Evolutionary conservation across 345 rosid species (phyloP), one percentile per base, ranked within the genome.

Genomic region (Brassica incana): DNA sequence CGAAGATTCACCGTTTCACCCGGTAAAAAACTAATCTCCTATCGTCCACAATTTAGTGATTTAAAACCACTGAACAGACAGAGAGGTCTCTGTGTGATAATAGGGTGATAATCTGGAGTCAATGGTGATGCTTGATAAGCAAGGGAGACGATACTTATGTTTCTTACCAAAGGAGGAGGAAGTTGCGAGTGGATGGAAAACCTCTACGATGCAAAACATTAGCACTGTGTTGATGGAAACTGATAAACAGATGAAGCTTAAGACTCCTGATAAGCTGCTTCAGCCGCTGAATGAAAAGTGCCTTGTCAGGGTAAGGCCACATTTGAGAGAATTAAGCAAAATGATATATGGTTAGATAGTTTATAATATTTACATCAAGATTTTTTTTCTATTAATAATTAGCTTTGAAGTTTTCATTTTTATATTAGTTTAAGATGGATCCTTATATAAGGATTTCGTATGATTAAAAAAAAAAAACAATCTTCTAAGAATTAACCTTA

Each of bases 221-320:
- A 95, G 89, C 82, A 89, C 90, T 82, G 78, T 91, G 90, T 86
- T 95, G 84, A 82, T 93, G 86, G 98, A 92, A 52, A 82, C 90
- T 2, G 92, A 91, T 84, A 87, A 86, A 71, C 91, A 72, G 61
- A 56, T 87, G 73, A 90, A 88, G 82, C 80, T 93, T 84, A 91
- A 91, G 90, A 91, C 92, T 32, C 96, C 98, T 6, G 99, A 95
- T 84, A 97, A 95, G 80, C 81, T 91, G 38, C 94, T 95, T 73
- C 93, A 90, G 85, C 85, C 77, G 60, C 83, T 92, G 36, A 84
- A 84, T 78, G 96, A 45, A 10, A 78, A 15, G 25, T 95, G 99
- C 83, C 85, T 91, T 80, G 0, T 88, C 64, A 87, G 94, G 60
- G 97, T 95, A 52, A 83, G 4, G 5, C 67, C 38, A 38, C 40